Evolutionary conservation across 441 rosid species (phyloP).

Genomic region (Bruguiera hainesii): DNA sequence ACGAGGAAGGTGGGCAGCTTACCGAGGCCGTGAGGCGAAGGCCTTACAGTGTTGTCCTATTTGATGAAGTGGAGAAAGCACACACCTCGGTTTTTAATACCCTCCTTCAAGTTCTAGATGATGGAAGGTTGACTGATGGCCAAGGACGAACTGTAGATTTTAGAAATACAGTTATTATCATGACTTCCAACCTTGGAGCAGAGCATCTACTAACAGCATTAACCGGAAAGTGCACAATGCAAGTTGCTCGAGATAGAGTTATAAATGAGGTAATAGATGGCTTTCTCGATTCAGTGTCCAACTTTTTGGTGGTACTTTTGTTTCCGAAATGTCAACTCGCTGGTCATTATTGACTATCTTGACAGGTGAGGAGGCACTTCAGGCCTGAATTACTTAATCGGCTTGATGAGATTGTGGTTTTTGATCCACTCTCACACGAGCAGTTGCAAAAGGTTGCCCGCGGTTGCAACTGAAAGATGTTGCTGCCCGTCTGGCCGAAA

Average conservation of each 20-base stretch:
- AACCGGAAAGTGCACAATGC: conserved; percentile 64
- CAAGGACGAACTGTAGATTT: conserved; percentile 90
- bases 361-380: conserved; percentile 69
- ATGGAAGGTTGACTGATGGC: conserved; percentile 79
- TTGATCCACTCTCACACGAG: conserved; percentile 83
- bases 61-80: conserved; percentile 96
- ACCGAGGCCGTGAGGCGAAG: conserved; percentile 87
- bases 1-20: conserved; percentile 90
- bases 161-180: conserved; percentile 71
- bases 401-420: conserved; percentile 78
- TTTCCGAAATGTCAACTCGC: neutral
- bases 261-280: conserved; percentile 58
- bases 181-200: conserved; percentile 89
- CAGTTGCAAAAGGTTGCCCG: conserved; percentile 70
- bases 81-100: conserved; percentile 72
- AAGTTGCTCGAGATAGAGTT: conserved; percentile 74
- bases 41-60: conserved; percentile 72
- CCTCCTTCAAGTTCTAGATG: conserved; percentile 80
- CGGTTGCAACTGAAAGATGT: conserved; percentile 82
- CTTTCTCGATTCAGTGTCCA: too few relatives aligned
- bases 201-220: conserved; percentile 71
- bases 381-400: conserved; percentile 82
- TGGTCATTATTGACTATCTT: neutral
- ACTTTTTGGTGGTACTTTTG: neutral
- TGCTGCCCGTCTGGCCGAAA: conserved; percentile 69